phyloP scores from a whole-genome alignment of 2,329 filamentous ascomycete species.

The Aspergillus quadrilineatus region DNA sequence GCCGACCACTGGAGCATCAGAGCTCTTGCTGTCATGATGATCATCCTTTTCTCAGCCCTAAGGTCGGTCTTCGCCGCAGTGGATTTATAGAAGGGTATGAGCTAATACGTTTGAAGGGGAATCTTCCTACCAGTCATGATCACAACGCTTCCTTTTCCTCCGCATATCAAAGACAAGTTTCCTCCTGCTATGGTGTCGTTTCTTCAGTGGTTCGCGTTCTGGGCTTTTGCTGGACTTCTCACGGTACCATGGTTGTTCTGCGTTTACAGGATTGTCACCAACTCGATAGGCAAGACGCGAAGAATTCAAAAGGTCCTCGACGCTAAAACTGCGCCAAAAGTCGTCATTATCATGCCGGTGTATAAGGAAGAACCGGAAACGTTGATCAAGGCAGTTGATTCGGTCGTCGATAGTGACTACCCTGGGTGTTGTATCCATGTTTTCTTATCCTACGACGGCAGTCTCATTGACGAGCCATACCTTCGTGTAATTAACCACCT shows the following conservation, averaged over 20 bases:
- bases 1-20: conserved; percentile 84
- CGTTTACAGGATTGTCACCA: conserved; percentile 85
- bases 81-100: not conserved
- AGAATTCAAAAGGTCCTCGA: conserved; percentile 82
- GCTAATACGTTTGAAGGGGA: conserved; percentile 50
- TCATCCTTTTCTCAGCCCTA: conserved; percentile 69
- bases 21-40: conserved; percentile 73
- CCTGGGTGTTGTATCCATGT: conserved; percentile 89
- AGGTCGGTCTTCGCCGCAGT: conserved; percentile 56
- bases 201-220: conserved; percentile 95
- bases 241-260: conserved; percentile 91
- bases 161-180: conserved; percentile 69
- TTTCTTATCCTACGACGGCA: conserved; percentile 92
- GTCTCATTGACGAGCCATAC: conserved; percentile 84
- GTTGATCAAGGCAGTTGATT: conserved; percentile 82
- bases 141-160: conserved; percentile 81
- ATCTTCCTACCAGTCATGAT: conserved; percentile 94
- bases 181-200: conserved; percentile 66
- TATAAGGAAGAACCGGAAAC: conserved; percentile 88
- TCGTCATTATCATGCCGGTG: conserved; percentile 94
- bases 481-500: conserved; percentile 81
- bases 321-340: conserved; percentile 82
- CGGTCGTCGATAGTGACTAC: conserved; percentile 90
- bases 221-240: conserved; percentile 81
- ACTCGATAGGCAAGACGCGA: conserved; percentile 77